Conservation (phyloP, 2,329 filamentous ascomycete genomes). For the Sclerotinia sclerotiorum region DNA sequence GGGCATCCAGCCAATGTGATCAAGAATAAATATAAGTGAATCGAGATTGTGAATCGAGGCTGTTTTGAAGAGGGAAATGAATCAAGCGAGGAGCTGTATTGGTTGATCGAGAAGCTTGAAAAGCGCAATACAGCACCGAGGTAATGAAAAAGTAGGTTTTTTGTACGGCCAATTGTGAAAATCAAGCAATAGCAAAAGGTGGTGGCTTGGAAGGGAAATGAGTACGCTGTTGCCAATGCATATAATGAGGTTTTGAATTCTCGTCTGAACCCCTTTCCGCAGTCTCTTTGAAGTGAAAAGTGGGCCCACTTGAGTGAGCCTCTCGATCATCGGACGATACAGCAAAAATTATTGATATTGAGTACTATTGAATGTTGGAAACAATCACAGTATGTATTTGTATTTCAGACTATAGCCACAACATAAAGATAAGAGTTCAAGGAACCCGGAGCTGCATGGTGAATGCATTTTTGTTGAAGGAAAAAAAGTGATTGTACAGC, state of each 20-base stretch:
- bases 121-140: neutral
- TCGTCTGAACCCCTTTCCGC: constrained; percentile 17
- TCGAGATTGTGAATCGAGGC: constrained; percentile 8
- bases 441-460: neutral
- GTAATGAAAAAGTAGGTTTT: neutral
- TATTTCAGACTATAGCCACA: neutral
- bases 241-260: neutral
- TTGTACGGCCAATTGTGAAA: neutral
- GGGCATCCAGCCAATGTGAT: constrained; percentile 14
- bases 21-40: neutral
- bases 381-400: too few species aligned
- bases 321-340: neutral
- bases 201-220: neutral
- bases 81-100: constrained; percentile 8
- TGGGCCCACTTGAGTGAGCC: neutral
- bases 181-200: neutral
- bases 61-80: neutral
- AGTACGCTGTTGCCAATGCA: neutral
- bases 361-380: neutral
- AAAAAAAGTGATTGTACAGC: neutral
- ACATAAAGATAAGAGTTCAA: neutral
- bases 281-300: neutral
- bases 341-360: neutral
- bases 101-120: neutral
- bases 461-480: neutral